Evolutionary conservation across 179 eudicot genomes (phyloP).

Genomic region (Gypsophila paniculata): DNA sequence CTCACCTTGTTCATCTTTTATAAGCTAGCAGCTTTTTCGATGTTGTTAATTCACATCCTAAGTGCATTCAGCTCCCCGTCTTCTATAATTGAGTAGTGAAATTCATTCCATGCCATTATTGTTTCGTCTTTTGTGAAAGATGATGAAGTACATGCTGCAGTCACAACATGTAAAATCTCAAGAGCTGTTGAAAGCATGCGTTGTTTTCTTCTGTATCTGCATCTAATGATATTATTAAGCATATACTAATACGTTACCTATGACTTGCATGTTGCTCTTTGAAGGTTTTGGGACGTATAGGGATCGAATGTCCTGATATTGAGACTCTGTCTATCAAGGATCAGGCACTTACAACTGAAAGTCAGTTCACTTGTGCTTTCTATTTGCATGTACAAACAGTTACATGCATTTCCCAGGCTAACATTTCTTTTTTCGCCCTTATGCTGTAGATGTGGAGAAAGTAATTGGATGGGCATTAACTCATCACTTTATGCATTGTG

Average conservation of each 20-base stretch:
- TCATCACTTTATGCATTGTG: conserved; percentile 68
- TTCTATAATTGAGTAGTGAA: not conserved
- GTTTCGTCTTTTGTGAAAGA: not conserved
- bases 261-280: conserved; percentile 20
- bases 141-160: not conserved
- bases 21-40: not conserved
- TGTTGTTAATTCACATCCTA: not conserved
- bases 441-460: conserved; percentile 61
- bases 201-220: not conserved
- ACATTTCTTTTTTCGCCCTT: not conserved
- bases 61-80: not conserved
- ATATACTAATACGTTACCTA: not conserved
- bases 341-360: conserved; percentile 78
- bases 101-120: not conserved
- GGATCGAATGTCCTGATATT: conserved; percentile 68
- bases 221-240: not conserved
- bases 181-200: not conserved
- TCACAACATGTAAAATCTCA: not conserved
- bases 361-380: conserved; percentile 36
- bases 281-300: conserved; percentile 61
- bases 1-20: not conserved
- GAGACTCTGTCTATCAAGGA: conserved; percentile 70
- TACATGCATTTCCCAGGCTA: not conserved
- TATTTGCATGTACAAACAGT: not conserved
- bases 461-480: conserved; percentile 84